These are phyloP conservation scores for Fibroporia radiculosa DNA, from an alignment of 768 basidiomycete species.

Conservation along the genomic window DNA sequence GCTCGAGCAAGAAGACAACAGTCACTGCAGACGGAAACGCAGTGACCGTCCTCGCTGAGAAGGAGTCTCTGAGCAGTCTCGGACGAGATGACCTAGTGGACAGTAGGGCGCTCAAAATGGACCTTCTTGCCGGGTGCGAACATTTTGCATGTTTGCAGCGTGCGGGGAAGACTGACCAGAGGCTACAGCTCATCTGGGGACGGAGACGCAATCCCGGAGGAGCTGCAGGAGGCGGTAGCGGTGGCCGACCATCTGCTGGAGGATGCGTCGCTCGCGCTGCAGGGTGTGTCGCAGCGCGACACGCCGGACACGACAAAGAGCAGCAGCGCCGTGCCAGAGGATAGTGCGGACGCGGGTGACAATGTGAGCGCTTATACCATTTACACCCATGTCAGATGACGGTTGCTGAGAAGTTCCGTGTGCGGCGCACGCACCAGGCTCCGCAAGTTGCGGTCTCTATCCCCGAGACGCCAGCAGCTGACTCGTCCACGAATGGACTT, in stretches of 20 bases:
- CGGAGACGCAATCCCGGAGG: conserved; percentile 49
- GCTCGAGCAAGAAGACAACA: conserved; percentile 26
- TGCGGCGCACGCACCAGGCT: conserved; percentile 20
- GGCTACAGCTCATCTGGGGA: conserved; percentile 44
- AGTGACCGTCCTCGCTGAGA: conserved; percentile 55
- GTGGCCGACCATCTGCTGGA: conserved; percentile 55
- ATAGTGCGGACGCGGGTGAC: conserved; percentile 11
- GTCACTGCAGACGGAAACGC: conserved; percentile 36
- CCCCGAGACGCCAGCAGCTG: conserved; percentile 15
- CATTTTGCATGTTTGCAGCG: background rate
- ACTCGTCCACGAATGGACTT: conserved; percentile 32
- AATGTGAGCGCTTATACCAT: conserved; percentile 13
- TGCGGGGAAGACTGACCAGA: background rate
- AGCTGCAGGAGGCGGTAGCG: conserved; percentile 52
- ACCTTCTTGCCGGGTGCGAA: conserved; percentile 44
- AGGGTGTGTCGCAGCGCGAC: conserved; percentile 7
- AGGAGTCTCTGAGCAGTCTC: conserved; percentile 63
- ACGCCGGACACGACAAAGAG: conserved; percentile 13
- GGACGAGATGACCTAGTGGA: conserved; percentile 75
- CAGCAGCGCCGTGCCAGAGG: conserved; percentile 10
- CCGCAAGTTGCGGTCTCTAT: conserved; percentile 13
- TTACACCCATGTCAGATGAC: background rate
- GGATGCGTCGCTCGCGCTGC: conserved; percentile 20
- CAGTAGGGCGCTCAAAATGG: conserved; percentile 57
- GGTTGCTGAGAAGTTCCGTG: conserved; percentile 2